Evolutionary conservation across 2,329 filamentous ascomycete genomes (phyloP).

Genomic region (Verticillium isaacii): DNA sequence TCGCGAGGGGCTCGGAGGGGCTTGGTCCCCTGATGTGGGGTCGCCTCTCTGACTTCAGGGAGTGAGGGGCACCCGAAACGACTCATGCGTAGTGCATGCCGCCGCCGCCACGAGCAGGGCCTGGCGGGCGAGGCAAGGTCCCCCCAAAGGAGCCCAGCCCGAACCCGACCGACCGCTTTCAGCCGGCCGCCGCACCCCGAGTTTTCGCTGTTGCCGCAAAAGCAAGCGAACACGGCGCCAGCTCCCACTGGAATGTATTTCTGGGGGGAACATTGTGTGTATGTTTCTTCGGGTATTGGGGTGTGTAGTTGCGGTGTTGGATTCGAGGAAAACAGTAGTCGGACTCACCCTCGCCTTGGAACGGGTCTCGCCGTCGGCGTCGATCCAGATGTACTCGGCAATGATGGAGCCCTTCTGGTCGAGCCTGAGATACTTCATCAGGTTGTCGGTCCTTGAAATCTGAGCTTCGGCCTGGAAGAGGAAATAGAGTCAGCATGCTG

Average conservation of each 20-base stretch:
- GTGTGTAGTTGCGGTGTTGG: not conserved
- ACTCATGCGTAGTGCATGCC: not conserved
- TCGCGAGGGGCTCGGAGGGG: not conserved
- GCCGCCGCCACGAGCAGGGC: not conserved
- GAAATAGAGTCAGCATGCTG: not conserved
- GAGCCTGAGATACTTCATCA: constrained; percentile 87
- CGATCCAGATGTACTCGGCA: constrained; percentile 97
- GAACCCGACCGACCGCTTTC: not conserved
- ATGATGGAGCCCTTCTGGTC: constrained; percentile 86
- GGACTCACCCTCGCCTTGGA: constrained; percentile 91
- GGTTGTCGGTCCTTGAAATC: constrained; percentile 41
- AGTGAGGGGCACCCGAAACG: not conserved
- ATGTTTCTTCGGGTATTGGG: not conserved
- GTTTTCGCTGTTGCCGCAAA: not conserved
- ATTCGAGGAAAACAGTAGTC: not conserved
- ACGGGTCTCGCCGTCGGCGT: constrained; percentile 74
- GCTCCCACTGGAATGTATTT: not conserved
- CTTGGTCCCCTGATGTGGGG: not conserved
- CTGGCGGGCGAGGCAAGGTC: not conserved
- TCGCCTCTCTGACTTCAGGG: not conserved
- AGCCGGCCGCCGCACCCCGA: not conserved
- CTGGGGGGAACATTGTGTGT: not conserved
- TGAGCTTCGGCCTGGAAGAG: not conserved
- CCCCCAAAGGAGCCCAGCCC: not conserved
- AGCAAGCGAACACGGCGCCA: not conserved